These are phyloP conservation scores for Thalassiosira delicatula DNA, from an alignment of 352 stramenopile species.

Conservation along the genomic window DNA sequence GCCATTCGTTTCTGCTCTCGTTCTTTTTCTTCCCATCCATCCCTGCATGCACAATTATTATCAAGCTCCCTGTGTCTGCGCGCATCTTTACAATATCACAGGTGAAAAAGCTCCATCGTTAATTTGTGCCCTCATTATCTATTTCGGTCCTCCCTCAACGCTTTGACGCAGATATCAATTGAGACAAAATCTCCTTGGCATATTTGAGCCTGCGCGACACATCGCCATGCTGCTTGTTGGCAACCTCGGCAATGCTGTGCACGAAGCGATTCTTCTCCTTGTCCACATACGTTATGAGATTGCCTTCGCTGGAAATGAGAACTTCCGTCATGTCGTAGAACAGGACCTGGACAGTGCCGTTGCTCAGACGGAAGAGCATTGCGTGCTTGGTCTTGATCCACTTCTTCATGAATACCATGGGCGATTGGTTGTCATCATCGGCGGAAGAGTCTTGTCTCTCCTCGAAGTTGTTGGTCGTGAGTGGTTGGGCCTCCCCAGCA, in stretches of 20 bases:
- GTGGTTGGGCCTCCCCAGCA: conserved; percentile 35
- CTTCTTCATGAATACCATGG: conserved; percentile 95
- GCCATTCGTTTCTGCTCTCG: no score
- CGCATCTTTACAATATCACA: no score
- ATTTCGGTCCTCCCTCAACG: no score
- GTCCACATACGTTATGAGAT: conserved; percentile 88
- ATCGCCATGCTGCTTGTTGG: conserved; percentile 74
- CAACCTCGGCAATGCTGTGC: conserved; percentile 79
- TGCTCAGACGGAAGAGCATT: conserved; percentile 96
- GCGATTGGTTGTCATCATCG: conserved; percentile 43
- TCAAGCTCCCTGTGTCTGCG: no score
- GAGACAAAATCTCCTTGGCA: conserved; percentile 95
- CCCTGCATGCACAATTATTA: no score
- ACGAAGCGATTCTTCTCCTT: conserved; percentile 79
- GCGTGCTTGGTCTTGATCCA: conserved; percentile 98
- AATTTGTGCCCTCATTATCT: no score
- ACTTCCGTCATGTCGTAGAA: conserved; percentile 98
- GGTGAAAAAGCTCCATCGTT: no score
- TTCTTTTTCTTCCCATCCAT: no score
- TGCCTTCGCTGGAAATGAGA: conserved; percentile 90
- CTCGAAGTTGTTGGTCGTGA: conserved; percentile 46
- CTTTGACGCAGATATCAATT: conserved; percentile 85
- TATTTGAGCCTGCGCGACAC: conserved; percentile 89
- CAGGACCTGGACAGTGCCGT: conserved; percentile 91
- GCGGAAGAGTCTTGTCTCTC: conserved; percentile 23